A percentile compares a stretch with the other conserved stretches of the same genome.
These are phyloP conservation scores for Asterochloris erici DNA, from an alignment of 139 green algal genomes.

Conservation along the genomic window DNA sequence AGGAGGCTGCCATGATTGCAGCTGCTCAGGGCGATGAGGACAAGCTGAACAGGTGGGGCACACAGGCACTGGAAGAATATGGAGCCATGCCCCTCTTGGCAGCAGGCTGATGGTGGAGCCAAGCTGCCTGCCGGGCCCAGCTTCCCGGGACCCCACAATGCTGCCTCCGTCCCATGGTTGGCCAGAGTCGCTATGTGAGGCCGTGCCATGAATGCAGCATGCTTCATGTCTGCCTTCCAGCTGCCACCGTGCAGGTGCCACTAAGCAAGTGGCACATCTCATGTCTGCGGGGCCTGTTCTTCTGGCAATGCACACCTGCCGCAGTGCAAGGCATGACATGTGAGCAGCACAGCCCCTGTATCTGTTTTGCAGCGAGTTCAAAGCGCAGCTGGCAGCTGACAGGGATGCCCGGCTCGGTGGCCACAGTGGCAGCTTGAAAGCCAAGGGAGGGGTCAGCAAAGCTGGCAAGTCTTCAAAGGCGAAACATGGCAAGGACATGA, in stretches of 20 bases:
- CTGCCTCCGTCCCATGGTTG: too few relatives aligned
- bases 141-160: too few relatives aligned
- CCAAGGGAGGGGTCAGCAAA: slow-evolving; percentile 1
- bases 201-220: too few relatives aligned
- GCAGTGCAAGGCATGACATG: background rate
- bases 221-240: too few relatives aligned
- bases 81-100: too few relatives aligned
- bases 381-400: slow-evolving; percentile 45
- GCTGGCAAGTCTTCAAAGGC: background rate
- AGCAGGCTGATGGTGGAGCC: too few relatives aligned
- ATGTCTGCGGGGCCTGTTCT: too few relatives aligned
- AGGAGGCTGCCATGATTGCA: slow-evolving; percentile 16
- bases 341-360: background rate
- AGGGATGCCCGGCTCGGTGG: slow-evolving; percentile 23
- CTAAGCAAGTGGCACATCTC: too few relatives aligned
- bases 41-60: slow-evolving; percentile 7
- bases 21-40: slow-evolving; percentile 19
- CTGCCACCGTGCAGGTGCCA: too few relatives aligned
- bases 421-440: slow-evolving; percentile 25
- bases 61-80: background rate
- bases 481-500: slow-evolving; percentile 6
- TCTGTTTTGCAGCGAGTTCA: slow-evolving; percentile 28
- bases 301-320: too few relatives aligned
- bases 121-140: too few relatives aligned
- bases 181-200: too few relatives aligned